phyloP scores from a whole-genome alignment of 1,284 basidiomycete species.

The Pseudomicrostroma phylloplanum region DNA sequence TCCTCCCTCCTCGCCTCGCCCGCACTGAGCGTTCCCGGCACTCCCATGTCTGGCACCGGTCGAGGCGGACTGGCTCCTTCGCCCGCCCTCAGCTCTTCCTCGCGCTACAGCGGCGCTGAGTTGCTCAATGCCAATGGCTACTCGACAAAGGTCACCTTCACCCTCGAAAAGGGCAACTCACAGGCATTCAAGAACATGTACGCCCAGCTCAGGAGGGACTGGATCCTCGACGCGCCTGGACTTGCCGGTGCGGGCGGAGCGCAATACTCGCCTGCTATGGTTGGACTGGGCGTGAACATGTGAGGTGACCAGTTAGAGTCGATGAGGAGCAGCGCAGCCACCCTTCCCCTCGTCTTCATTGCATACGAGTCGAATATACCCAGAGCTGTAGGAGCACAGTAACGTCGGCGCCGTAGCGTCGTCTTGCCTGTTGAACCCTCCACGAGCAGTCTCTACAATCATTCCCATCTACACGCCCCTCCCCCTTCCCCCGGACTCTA shows the following conservation, averaged over 20 bases:
- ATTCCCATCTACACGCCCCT: background rate
- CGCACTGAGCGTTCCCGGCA: conserved; percentile 17
- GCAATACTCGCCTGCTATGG: background rate
- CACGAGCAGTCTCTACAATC: background rate
- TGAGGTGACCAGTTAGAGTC: background rate
- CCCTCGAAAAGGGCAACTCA: background rate
- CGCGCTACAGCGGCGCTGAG: background rate
- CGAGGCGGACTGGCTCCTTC: background rate
- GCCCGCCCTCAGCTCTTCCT: background rate
- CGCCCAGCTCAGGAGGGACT: background rate
- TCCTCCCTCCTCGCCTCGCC: conserved; percentile 20
- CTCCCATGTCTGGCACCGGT: background rate
- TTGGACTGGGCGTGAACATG: conserved; percentile 5
- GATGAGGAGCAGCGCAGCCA: background rate
- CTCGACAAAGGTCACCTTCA: conserved; percentile 2
- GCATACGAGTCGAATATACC: background rate
- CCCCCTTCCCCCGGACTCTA: no score
- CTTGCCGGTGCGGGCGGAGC: background rate
- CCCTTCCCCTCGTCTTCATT: background rate
- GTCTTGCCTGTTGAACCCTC: background rate
- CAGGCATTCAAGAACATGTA: conserved; percentile 9
- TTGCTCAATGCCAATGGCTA: background rate
- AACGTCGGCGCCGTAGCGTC: background rate
- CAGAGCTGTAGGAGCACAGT: background rate
- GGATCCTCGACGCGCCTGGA: background rate